phyloP scores from a whole-genome alignment of 208 protist species.

The Acanthamoeba triangularis region DNA sequence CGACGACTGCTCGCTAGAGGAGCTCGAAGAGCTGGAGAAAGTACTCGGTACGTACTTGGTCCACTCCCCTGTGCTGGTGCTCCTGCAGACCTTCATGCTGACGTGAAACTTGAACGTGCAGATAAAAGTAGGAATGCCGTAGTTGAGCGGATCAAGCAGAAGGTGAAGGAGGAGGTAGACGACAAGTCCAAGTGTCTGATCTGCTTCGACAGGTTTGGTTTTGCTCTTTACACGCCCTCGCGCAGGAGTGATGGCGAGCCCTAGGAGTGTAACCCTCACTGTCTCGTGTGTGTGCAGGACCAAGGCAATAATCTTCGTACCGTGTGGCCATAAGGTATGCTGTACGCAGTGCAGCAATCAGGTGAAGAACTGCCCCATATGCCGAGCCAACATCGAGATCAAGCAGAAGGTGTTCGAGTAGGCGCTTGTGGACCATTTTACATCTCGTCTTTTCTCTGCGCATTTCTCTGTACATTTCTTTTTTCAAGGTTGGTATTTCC shows the following conservation, averaged over 20 bases:
- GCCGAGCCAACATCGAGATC: constrained; percentile 45
- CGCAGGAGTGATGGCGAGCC: neutral
- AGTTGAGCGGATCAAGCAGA: constrained; percentile 22
- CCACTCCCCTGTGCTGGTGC: neutral
- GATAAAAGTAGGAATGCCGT: constrained; percentile 15
- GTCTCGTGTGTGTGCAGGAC: neutral
- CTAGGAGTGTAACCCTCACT: neutral
- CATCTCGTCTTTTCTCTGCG: neutral
- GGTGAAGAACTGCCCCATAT: constrained; percentile 53
- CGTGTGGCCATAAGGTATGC: constrained; percentile 23
- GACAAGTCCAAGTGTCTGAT: constrained; percentile 41
- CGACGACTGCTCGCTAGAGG: constrained; percentile 41
- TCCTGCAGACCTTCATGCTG: neutral
- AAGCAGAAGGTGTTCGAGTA: constrained; percentile 58
- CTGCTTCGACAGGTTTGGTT: neutral
- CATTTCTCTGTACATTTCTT: neutral
- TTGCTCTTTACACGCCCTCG: neutral
- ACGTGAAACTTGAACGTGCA: neutral
- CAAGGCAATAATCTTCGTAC: constrained; percentile 51
- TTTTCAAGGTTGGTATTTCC: neutral
- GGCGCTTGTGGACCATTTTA: neutral
- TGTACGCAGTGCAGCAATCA: constrained; percentile 16
- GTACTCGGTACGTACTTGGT: neutral
- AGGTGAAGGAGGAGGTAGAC: constrained; percentile 36
- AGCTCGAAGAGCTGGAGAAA: neutral